phyloP scores from a whole-genome alignment of 2,329 filamentous ascomycete species.

The Ceratocystis albifundus region DNA sequence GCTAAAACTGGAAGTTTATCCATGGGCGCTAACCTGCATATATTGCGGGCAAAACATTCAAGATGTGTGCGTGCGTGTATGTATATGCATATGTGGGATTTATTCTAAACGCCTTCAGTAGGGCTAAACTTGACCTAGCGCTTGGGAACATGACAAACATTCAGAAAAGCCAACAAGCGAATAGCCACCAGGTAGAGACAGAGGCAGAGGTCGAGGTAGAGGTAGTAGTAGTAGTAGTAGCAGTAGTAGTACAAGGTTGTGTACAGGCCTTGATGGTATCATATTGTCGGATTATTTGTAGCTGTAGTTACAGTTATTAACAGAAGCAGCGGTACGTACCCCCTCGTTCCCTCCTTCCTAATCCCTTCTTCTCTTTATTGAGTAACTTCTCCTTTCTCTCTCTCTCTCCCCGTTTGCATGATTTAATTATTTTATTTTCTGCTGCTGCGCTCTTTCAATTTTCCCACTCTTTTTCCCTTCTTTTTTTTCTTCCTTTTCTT shows the following conservation, averaged over 20 bases:
- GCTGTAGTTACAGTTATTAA: constrained; percentile 4
- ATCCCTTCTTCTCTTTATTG: neutral
- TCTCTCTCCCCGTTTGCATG: constrained; percentile 13
- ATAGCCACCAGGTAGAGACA: too few relatives aligned
- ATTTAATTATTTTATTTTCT: constrained; percentile 13
- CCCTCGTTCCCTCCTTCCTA: neutral
- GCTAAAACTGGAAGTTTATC: neutral
- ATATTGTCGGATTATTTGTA: neutral
- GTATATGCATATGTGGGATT: neutral
- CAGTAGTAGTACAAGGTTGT: neutral
- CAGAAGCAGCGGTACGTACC: neutral
- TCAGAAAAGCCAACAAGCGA: neutral
- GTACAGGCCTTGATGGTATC: neutral
- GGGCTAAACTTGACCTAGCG: neutral
- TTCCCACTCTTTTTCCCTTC: neutral
- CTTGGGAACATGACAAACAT: neutral
- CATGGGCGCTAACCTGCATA: too few relatives aligned
- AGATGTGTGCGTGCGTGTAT: neutral
- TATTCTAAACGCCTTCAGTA: too few relatives aligned
- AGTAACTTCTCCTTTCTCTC: constrained; percentile 17
- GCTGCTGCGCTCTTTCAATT: neutral
- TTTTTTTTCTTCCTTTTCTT: constrained; percentile 4
- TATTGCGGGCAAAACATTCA: too few relatives aligned
- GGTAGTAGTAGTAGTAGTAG: neutral
- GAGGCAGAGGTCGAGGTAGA: too few relatives aligned